These are phyloP conservation scores for Alternaria tenuissima DNA, from an alignment of 2,329 filamentous ascomycete genomes.

Conservation along the genomic window DNA sequence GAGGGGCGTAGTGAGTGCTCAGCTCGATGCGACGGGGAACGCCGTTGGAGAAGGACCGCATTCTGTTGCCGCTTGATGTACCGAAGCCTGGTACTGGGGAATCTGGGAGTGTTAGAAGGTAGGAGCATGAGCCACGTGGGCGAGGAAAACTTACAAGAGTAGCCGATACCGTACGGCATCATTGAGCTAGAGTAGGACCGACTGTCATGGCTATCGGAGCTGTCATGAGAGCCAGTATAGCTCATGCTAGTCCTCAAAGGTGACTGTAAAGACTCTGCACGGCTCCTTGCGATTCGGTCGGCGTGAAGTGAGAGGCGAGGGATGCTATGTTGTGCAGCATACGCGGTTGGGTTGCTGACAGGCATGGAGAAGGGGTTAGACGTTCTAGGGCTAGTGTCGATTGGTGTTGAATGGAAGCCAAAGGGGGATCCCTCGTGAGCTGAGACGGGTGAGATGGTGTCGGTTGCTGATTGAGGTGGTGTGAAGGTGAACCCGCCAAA, in stretches of 20 bases:
- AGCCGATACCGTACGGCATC: constrained; percentile 52
- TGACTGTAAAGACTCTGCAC: constrained; percentile 55
- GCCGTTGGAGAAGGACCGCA: constrained; percentile 52
- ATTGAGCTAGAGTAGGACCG: constrained; percentile 44
- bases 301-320: constrained; percentile 55
- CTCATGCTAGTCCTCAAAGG: constrained; percentile 58
- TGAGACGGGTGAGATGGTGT: constrained; percentile 56
- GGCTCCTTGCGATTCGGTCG: constrained; percentile 52
- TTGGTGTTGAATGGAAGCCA: constrained; percentile 47
- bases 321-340: constrained; percentile 50
- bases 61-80: constrained; percentile 46
- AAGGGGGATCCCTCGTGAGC: constrained; percentile 53
- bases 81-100: constrained; percentile 53
- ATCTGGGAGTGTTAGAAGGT: constrained; percentile 38
- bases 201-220: constrained; percentile 32
- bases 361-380: constrained; percentile 52
- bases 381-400: constrained; percentile 49
- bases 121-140: not conserved
- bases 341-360: constrained; percentile 41
- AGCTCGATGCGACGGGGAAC: constrained; percentile 52
- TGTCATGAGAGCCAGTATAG: constrained; percentile 48
- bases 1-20: constrained; percentile 51
- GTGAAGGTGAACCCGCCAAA: constrained; percentile 74
- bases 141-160: constrained; percentile 42
- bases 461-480: constrained; percentile 60